A percentile compares a stretch with the other conserved stretches of the same genome.
These are phyloP conservation scores for Biancaea sappan DNA, from an alignment of 306 rosid species.

Conservation along the genomic window DNA sequence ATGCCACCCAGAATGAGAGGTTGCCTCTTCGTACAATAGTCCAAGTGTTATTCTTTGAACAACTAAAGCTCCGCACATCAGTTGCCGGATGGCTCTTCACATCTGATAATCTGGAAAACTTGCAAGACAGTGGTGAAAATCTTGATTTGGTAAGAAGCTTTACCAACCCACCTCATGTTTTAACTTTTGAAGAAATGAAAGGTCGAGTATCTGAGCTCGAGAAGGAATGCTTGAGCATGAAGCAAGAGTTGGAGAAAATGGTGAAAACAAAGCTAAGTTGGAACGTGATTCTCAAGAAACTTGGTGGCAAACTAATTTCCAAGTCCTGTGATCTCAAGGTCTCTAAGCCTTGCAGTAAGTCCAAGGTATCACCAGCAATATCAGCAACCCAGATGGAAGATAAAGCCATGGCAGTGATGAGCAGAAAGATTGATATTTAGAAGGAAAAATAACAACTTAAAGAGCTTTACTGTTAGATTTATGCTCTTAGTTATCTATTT, in stretches of 20 bases:
- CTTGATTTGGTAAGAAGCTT: slow-evolving; percentile 49
- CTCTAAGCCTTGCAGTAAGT: slow-evolving; percentile 40
- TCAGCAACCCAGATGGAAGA: slow-evolving; percentile 40
- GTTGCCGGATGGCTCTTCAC: slow-evolving; percentile 79
- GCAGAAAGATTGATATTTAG: slow-evolving; percentile 26
- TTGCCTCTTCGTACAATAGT: slow-evolving; percentile 78
- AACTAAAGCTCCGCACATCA: slow-evolving; percentile 81
- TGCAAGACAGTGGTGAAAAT: slow-evolving; percentile 53
- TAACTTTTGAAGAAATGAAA: slow-evolving; percentile 59
- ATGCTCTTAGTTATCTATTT: background rate
- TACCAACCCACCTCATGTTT: slow-evolving; percentile 31
- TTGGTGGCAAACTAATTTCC: slow-evolving; percentile 55
- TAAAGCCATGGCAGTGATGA: slow-evolving; percentile 37
- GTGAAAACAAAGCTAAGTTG: slow-evolving; percentile 74
- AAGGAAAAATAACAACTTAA: background rate
- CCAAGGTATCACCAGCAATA: slow-evolving; percentile 48
- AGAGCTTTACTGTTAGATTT: background rate
- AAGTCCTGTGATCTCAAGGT: slow-evolving; percentile 47
- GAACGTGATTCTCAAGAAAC: slow-evolving; percentile 64
- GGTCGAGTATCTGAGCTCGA: slow-evolving; percentile 73
- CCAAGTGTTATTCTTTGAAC: slow-evolving; percentile 94
- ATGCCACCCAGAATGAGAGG: slow-evolving; percentile 95
- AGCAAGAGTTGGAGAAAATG: slow-evolving; percentile 71
- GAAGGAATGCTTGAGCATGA: slow-evolving; percentile 78
- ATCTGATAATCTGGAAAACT: slow-evolving; percentile 68